Base-by-base conservation (phyloP, 805 yeast species). In the Spathaspora girioi region DNA sequence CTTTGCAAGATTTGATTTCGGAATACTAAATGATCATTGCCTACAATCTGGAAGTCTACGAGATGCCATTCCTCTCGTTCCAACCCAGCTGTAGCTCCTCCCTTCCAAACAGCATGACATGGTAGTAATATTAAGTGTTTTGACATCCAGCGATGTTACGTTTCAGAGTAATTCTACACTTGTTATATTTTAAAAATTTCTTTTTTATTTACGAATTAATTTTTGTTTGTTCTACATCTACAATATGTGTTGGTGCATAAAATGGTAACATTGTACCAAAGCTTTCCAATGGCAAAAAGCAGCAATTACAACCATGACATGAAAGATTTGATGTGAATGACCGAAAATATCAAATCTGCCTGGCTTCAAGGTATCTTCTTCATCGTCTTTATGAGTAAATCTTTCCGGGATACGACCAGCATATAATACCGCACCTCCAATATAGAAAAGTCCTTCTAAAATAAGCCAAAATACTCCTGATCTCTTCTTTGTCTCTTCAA, bases 241-340 rank as follows among this genome's bases (percentile, higher is more conserved):
- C 14, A 54, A 43, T 3, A 45, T 52, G 3, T 27, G 17, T 20
- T 38, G 38, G 58, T 82, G 86, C 29, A 78, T 75, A 54, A 75
- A 66, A 46, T 70, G 70, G 60, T 86, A 87, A 26, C 89, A 76
- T 8, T 73, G 74, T 3, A 81, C 61, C 35, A 90, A 69, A 0
- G 86, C 96, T 50, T 59, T 72, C 66, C 86, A 81, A 68, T 91
- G 97, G 51, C 86, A 86, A 50, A 70, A 72, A 0, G 96, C 87
- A 12, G 96, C 96, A 11, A 83, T 57, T 0, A 89, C 91, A 7
- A 89, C 96, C 59, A 87, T 66, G 9, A 86, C 66, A 64, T 89
- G 96, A 63, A 90, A 89, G 9, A 90, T 77, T 62, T 90, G 97
- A 64, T 90, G 97, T 6, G 96, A 86, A 57, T 87, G 87, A 1